These are phyloP conservation scores for Fusarium avenaceum DNA, from an alignment of 2,329 filamentous ascomycete species.

Conservation along the genomic window DNA sequence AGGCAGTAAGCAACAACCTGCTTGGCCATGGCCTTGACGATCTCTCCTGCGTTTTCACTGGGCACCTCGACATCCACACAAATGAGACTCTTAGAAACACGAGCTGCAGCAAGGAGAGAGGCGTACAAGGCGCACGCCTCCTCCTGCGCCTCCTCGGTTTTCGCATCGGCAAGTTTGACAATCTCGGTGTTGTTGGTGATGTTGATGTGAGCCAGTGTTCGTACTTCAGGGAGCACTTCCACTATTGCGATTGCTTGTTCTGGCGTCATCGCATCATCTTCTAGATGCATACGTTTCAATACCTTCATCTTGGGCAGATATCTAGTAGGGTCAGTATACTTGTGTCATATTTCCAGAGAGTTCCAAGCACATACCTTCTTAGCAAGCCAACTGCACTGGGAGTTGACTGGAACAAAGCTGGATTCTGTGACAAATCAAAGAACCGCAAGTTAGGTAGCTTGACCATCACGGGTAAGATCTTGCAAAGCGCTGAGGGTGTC, in stretches of 20 bases:
- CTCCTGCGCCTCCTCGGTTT: slow-evolving; percentile 84
- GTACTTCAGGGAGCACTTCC: slow-evolving; percentile 89
- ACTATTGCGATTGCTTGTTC: slow-evolving; percentile 92
- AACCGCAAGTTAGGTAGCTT: slow-evolving; percentile 83
- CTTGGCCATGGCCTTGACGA: slow-evolving; percentile 91
- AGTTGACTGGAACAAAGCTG: slow-evolving; percentile 78
- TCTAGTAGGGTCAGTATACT: slow-evolving; percentile 54
- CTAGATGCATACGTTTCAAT: slow-evolving; percentile 87
- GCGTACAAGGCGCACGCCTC: slow-evolving; percentile 95
- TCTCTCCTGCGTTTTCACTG: slow-evolving; percentile 82
- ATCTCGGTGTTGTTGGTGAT: slow-evolving; percentile 85
- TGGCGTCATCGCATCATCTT: slow-evolving; percentile 84
- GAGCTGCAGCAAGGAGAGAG: slow-evolving; percentile 87
- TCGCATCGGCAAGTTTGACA: slow-evolving; percentile 77
- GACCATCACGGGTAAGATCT: slow-evolving; percentile 79
- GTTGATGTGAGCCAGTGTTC: slow-evolving; percentile 85
- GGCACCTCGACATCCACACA: slow-evolving; percentile 95
- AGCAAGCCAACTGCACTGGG: slow-evolving; percentile 82
- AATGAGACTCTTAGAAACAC: slow-evolving; percentile 85
- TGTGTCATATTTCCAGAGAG: background rate
- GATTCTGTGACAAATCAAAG: slow-evolving; percentile 93
- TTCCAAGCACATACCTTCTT: slow-evolving; percentile 71
- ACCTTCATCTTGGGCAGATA: slow-evolving; percentile 83
- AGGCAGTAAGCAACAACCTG: slow-evolving; percentile 96
- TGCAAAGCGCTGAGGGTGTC: slow-evolving; percentile 77